Conservation (phyloP, 2,329 filamentous ascomycete genomes). For the Phaeosphaeria sp. region DNA sequence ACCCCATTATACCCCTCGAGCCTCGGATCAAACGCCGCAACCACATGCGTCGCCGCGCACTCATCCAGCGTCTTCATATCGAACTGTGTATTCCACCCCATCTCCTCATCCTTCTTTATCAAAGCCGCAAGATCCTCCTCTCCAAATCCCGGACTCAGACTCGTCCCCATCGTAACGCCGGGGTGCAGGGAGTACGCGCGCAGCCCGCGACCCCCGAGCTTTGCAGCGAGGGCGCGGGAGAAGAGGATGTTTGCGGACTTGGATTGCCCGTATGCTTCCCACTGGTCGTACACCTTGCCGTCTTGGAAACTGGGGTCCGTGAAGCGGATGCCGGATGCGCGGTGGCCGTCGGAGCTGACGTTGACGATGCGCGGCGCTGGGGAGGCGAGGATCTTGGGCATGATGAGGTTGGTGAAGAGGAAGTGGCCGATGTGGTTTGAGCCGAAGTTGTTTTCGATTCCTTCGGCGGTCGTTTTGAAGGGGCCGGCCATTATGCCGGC, state of each 20-base stretch:
- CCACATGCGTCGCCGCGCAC: slow-evolving; percentile 38
- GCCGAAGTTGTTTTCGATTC: slow-evolving; percentile 51
- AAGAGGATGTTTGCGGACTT: slow-evolving; percentile 60
- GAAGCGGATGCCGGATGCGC: slow-evolving; percentile 50
- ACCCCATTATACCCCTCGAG: slow-evolving; percentile 33
- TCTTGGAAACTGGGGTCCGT: slow-evolving; percentile 53
- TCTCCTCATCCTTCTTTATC: slow-evolving; percentile 23
- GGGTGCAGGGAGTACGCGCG: slow-evolving; percentile 40
- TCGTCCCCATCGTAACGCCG: slow-evolving; percentile 33
- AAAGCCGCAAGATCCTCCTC: slow-evolving; percentile 25
- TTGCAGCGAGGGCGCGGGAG: slow-evolving; percentile 28
- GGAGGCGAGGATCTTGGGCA: slow-evolving; percentile 49
- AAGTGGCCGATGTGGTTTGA: slow-evolving; percentile 61
- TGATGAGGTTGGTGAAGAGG: slow-evolving; percentile 55
- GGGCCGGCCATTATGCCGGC: slow-evolving; percentile 48
- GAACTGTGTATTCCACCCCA: slow-evolving; percentile 30
- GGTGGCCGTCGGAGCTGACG: slow-evolving; percentile 51
- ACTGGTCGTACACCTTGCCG: slow-evolving; percentile 50
- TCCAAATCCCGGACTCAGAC: slow-evolving; percentile 21
- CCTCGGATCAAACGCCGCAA: slow-evolving; percentile 29
- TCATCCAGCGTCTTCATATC: slow-evolving; percentile 35
- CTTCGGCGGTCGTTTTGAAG: slow-evolving; percentile 38
- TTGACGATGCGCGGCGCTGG: slow-evolving; percentile 50
- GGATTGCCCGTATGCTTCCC: slow-evolving; percentile 59
- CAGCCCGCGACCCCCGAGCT: slow-evolving; percentile 30